A percentile compares a stretch with the other conserved stretches of the same genome.
These are phyloP conservation scores for Ophiostoma quercus DNA, from an alignment of 2,329 filamentous ascomycete genomes.

Conservation along the genomic window DNA sequence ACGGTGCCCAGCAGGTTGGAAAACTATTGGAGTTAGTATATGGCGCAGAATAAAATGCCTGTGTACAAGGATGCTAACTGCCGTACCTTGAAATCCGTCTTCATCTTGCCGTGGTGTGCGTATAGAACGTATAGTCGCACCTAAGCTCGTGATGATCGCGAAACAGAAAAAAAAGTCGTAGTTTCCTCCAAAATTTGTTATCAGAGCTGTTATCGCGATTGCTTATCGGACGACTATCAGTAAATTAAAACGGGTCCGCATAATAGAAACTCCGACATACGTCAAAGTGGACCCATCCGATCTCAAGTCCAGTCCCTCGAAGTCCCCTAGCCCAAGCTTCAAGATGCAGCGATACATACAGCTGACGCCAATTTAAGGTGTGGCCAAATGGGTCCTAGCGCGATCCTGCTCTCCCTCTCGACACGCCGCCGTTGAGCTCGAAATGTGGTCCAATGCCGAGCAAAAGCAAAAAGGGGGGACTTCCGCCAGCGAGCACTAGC, in stretches of 20 bases:
- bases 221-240: conserved; percentile 18
- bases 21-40: conserved; percentile 56
- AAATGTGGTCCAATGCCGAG: conserved; percentile 9
- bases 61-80: conserved; percentile 6
- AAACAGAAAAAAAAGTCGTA: conserved; percentile 24
- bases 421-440: neutral
- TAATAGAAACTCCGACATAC: conserved; percentile 18
- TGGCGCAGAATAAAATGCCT: neutral
- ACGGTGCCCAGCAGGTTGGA: conserved; percentile 97
- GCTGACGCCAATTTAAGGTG: neutral
- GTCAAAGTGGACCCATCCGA: neutral
- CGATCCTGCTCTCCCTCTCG: neutral
- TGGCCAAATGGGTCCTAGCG: conserved; percentile 20
- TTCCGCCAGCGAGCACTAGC: conserved; percentile 9
- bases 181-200: conserved; percentile 23
- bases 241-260: conserved; percentile 22
- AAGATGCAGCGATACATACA: neutral
- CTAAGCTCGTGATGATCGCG: conserved; percentile 14
- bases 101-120: conserved; percentile 61
- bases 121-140: neutral
- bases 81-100: conserved; percentile 92
- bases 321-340: neutral
- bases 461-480: conserved; percentile 8
- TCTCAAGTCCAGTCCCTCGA: neutral
- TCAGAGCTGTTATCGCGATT: conserved; percentile 21